A percentile compares a stretch with the other conserved stretches of the same genome.
Conservation (phyloP, 495 filamentous ascomycete species). For the Penicillium fimorum region DNA sequence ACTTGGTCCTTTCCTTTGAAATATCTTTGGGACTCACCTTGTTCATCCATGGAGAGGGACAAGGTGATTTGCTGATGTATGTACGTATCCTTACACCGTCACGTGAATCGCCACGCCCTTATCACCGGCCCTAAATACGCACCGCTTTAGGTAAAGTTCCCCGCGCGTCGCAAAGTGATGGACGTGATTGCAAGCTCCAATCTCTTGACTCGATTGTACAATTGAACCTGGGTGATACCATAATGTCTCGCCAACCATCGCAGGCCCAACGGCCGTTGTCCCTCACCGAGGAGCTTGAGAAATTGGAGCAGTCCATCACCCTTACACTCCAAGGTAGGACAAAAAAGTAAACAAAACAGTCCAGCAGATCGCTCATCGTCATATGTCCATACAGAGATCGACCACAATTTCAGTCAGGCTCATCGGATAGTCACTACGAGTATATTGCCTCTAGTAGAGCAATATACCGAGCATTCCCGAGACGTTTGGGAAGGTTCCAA, state of each 20-base stretch:
- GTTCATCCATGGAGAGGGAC: neutral
- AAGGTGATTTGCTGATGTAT: constrained; percentile 23
- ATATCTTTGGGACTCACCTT: neutral
- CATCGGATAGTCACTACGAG: constrained; percentile 94
- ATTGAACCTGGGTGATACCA: neutral
- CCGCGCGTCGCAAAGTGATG: constrained; percentile 20
- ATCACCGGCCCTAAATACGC: constrained; percentile 38
- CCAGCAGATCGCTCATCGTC: constrained; percentile 10
- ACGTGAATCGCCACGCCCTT: constrained; percentile 40
- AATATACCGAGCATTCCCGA: constrained; percentile 90
- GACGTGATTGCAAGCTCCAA: constrained; percentile 3
- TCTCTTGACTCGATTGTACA: neutral
- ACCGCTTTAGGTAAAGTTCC: constrained; percentile 35
- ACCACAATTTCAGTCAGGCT: constrained; percentile 95
- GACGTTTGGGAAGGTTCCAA: constrained; percentile 97
- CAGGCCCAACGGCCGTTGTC: constrained; percentile 65
- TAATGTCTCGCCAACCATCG: constrained; percentile 52
- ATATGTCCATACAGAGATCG: constrained; percentile 70
- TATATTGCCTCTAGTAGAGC: constrained; percentile 91
- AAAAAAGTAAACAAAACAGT: constrained; percentile 18
- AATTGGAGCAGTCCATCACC: constrained; percentile 93
- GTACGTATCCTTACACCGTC: constrained; percentile 21
- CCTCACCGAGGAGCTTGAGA: constrained; percentile 93
- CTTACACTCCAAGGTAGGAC: constrained; percentile 83
- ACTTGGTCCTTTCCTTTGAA: constrained; percentile 4